Evolutionary conservation across 2,329 filamentous ascomycete species (phyloP).

Genomic region (Fusarium multiceps): DNA sequence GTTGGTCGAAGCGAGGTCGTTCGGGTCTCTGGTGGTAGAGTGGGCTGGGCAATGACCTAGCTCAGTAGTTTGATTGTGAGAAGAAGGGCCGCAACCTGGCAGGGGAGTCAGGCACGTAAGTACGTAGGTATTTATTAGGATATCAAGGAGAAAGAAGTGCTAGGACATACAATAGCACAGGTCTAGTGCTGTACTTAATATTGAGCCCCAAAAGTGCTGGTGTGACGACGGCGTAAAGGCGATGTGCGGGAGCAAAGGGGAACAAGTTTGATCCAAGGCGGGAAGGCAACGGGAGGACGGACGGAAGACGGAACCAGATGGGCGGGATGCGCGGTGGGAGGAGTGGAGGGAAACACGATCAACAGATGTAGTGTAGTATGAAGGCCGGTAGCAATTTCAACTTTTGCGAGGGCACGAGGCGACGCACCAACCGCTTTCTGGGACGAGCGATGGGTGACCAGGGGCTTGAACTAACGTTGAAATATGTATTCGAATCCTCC

Average conservation of each 20-base stretch:
- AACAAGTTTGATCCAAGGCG: conserved; percentile 40
- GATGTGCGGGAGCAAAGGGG: conserved; percentile 44
- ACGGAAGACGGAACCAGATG: conserved; percentile 44
- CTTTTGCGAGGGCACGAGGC: conserved; percentile 39
- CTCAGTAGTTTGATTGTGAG: conserved; percentile 30
- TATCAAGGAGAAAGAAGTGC: conserved; percentile 16
- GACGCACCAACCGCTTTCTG: conserved; percentile 37
- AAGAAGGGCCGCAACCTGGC: conserved; percentile 34
- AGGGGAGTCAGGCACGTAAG: conserved; percentile 35
- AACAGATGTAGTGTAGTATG: conserved; percentile 17
- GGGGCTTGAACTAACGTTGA: conserved; percentile 19
- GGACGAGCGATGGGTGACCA: conserved; percentile 32
- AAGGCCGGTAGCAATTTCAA: conserved; percentile 31
- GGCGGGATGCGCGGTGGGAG: conserved; percentile 35
- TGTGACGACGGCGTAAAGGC: conserved; percentile 42
- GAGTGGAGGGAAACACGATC: conserved; percentile 38
- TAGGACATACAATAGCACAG: conserved; percentile 18
- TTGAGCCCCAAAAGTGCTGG: conserved; percentile 29
- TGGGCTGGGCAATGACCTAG: conserved; percentile 30
- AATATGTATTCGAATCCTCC: conserved; percentile 13
- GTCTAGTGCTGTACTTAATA: conserved; percentile 18
- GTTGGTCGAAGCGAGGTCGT: conserved; percentile 34
- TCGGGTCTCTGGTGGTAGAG: conserved; percentile 33
- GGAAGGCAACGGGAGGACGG: conserved; percentile 41
- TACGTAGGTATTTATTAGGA: conserved; percentile 36